Conservation (phyloP, 257 asterid species). For the Nicotiana sylvestris region DNA sequence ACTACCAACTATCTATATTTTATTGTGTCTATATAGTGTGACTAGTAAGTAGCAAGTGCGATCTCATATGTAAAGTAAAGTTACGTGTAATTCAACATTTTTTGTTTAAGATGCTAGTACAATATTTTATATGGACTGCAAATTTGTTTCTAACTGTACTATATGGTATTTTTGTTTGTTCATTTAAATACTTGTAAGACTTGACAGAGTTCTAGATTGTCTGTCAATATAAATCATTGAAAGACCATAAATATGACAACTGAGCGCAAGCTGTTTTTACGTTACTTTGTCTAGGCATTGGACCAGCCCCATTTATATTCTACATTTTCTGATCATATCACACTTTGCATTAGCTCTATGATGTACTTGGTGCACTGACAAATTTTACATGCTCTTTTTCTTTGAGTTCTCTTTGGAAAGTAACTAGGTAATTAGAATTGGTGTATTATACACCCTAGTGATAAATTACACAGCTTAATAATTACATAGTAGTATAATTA, state of each 20-base stretch:
- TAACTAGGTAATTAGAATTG: too few relatives aligned
- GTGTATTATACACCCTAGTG: too few relatives aligned
- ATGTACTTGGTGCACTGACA: not conserved
- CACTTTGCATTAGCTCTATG: not conserved
- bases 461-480: too few relatives aligned
- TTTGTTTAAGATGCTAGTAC: too few relatives aligned
- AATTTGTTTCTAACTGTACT: not conserved
- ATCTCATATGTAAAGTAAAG: too few relatives aligned
- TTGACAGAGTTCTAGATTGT: constrained; percentile 6
- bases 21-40: too few relatives aligned
- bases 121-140: not conserved
- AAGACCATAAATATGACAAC: constrained; percentile 1
- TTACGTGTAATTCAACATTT: too few relatives aligned
- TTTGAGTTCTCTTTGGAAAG: too few relatives aligned
- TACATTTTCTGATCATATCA: not conserved
- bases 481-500: too few relatives aligned
- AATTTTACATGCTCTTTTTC: not conserved
- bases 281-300: not conserved
- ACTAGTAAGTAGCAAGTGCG: too few relatives aligned
- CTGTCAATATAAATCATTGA: not conserved
- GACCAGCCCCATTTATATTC: not conserved
- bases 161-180: not conserved
- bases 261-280: not conserved
- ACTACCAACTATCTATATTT: too few relatives aligned
- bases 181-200: not conserved